Conservation (phyloP, 805 yeast species). For the Kazachstania martiniae region DNA sequence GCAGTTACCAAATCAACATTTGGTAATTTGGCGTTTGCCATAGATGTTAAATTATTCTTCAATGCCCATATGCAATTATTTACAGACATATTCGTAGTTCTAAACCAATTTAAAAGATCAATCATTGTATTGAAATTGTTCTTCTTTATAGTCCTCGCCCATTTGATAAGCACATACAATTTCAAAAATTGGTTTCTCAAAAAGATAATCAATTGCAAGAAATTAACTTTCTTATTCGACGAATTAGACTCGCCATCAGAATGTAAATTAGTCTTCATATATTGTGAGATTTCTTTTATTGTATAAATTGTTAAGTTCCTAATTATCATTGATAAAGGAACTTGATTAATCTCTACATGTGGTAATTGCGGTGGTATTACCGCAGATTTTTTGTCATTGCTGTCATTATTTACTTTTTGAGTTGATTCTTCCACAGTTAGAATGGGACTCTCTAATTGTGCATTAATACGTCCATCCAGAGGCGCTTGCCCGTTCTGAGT, state of each 20-base stretch:
- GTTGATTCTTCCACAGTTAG: conserved; percentile 1
- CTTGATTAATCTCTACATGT: conserved; percentile 28
- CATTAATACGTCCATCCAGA: conserved; percentile 1
- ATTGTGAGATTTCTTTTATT: conserved; percentile 26
- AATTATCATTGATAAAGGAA: conserved; percentile 22
- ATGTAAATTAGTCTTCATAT: conserved; percentile 24
- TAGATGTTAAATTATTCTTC: conserved; percentile 45
- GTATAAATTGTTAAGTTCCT: conserved; percentile 25
- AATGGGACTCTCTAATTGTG: conserved; percentile 3
- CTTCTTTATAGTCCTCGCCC: conserved; percentile 60
- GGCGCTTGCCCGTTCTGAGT: too few species aligned
- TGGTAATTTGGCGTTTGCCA: conserved; percentile 82
- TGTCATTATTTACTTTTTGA: background rate
- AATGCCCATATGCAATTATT: conserved; percentile 54
- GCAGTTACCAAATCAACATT: conserved; percentile 86
- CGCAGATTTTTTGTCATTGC: background rate
- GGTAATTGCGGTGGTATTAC: conserved; percentile 20
- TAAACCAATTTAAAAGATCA: conserved; percentile 80
- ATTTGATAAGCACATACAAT: conserved; percentile 75
- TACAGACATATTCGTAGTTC: conserved; percentile 65
- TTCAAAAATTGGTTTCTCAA: conserved; percentile 78
- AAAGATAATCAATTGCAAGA: conserved; percentile 57
- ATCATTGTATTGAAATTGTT: conserved; percentile 64
- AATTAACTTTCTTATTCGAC: conserved; percentile 50
- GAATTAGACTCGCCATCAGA: conserved; percentile 5